Conservation (phyloP, 1,284 basidiomycete genomes). For the Ceratobasidium sp. region DNA sequence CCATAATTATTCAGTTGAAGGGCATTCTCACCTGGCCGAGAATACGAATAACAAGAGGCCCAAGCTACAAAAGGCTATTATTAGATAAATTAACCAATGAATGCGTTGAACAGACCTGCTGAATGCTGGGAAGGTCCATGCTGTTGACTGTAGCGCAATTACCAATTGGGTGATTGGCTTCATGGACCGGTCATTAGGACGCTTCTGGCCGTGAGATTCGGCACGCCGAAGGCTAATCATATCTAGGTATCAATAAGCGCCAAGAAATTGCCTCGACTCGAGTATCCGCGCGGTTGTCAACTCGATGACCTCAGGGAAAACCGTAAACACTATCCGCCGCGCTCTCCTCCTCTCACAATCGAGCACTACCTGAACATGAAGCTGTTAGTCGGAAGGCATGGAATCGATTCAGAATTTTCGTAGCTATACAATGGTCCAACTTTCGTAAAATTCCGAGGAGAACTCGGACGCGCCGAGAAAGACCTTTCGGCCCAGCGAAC, state of each 20-base stretch:
- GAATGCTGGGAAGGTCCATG: slow-evolving; percentile 28
- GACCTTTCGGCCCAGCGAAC: neutral
- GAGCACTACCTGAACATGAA: too few species aligned
- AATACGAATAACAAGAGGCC: slow-evolving; percentile 69
- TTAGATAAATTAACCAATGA: neutral
- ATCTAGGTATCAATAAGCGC: slow-evolving; percentile 26
- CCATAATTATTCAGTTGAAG: slow-evolving; percentile 1
- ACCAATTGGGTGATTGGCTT: slow-evolving; percentile 1
- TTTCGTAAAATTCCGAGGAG: neutral
- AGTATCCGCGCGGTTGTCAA: slow-evolving; percentile 34
- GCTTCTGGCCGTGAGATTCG: neutral
- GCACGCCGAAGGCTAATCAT: neutral
- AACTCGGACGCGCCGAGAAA: neutral
- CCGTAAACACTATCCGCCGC: neutral
- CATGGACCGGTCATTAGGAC: slow-evolving; percentile 13
- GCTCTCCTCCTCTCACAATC: neutral
- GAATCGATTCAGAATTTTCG: neutral
- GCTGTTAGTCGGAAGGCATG: neutral
- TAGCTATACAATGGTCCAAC: neutral
- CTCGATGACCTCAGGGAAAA: slow-evolving; percentile 28
- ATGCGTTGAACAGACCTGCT: slow-evolving; percentile 4
- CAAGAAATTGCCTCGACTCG: slow-evolving; percentile 1
- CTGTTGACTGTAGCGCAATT: neutral
- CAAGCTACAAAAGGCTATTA: slow-evolving; percentile 61
- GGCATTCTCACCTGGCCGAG: slow-evolving; percentile 70